These are phyloP conservation scores for Zangia roseola DNA, from an alignment of 768 basidiomycete species.

Conservation along the genomic window DNA sequence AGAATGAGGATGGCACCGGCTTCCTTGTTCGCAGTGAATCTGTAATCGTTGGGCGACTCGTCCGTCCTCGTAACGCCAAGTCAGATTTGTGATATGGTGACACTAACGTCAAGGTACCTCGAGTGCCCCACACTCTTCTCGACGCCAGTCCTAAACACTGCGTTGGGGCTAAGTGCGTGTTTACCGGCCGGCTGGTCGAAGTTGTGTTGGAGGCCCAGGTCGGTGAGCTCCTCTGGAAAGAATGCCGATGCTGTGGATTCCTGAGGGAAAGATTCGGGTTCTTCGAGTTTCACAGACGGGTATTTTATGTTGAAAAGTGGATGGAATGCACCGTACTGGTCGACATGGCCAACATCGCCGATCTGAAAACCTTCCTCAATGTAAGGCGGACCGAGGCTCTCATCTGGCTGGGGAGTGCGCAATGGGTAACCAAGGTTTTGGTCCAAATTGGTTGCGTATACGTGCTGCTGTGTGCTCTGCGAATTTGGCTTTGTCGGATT, in stretches of 20 bases:
- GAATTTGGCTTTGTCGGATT: no score
- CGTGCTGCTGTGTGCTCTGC: background rate
- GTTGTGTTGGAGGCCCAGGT: no score
- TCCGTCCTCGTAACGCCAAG: background rate
- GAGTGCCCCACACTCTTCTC: no score
- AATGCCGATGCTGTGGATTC: no score
- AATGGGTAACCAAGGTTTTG: conserved; percentile 28
- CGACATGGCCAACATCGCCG: conserved; percentile 35
- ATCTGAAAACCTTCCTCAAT: conserved; percentile 27
- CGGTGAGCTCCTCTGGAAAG: no score
- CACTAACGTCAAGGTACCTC: no score
- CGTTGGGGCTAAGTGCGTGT: no score
- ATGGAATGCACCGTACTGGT: conserved; percentile 23
- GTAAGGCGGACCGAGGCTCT: conserved; percentile 20
- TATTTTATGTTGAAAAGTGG: conserved; percentile 33
- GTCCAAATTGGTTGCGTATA: conserved; percentile 11
- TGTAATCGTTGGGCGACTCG: background rate
- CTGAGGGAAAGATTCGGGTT: no score
- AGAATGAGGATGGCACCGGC: conserved; percentile 30
- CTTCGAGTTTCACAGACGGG: no score
- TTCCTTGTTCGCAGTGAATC: background rate
- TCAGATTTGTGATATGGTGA: no score
- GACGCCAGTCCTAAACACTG: no score
- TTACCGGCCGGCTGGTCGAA: background rate
- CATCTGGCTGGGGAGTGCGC: conserved; percentile 28